Conservation (phyloP, 2,329 filamentous ascomycete genomes). For the Colletotrichum truncatum region DNA sequence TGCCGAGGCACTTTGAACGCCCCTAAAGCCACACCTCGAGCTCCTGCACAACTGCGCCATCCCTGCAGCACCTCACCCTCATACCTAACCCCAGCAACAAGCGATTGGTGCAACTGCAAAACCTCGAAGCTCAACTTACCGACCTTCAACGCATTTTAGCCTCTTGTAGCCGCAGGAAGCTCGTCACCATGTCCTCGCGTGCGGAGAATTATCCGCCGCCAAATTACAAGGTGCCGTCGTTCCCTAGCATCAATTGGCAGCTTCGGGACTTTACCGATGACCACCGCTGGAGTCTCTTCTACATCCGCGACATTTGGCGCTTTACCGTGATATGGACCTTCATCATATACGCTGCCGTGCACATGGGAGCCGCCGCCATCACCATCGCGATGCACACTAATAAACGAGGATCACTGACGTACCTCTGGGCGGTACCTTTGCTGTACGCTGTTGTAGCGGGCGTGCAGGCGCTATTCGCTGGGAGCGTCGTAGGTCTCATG, state of each 20-base stretch:
- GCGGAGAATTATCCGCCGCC: constrained; percentile 47
- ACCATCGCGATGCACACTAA: constrained; percentile 77
- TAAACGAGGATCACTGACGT: constrained; percentile 65
- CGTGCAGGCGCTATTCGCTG: constrained; percentile 80
- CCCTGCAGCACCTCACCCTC: constrained; percentile 18
- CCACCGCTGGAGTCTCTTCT: constrained; percentile 70
- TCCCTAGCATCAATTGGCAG: constrained; percentile 86
- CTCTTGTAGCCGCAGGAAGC: not conserved
- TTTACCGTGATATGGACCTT: constrained; percentile 91
- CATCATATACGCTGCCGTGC: constrained; percentile 79
- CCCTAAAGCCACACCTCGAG: constrained; percentile 27
- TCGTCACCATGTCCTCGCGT: constrained; percentile 15
- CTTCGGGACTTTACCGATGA: constrained; percentile 55
- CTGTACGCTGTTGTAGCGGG: constrained; percentile 77
- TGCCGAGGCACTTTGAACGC: constrained; percentile 38
- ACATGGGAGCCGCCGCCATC: constrained; percentile 76
- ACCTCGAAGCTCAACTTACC: constrained; percentile 20
- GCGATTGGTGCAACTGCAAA: constrained; percentile 12
- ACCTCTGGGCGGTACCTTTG: constrained; percentile 77
- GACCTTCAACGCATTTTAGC: not conserved
- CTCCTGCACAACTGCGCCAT: constrained; percentile 14
- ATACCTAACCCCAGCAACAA: constrained; percentile 9
- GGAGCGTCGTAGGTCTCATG: constrained; percentile 84
- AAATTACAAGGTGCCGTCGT: constrained; percentile 73
- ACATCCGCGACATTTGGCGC: constrained; percentile 81